Percentiles rank a stretch among this genome's conserved stretches.
Evolutionary conservation across 352 stramenopile species (phyloP).

Genomic region (Pythium sp.): DNA sequence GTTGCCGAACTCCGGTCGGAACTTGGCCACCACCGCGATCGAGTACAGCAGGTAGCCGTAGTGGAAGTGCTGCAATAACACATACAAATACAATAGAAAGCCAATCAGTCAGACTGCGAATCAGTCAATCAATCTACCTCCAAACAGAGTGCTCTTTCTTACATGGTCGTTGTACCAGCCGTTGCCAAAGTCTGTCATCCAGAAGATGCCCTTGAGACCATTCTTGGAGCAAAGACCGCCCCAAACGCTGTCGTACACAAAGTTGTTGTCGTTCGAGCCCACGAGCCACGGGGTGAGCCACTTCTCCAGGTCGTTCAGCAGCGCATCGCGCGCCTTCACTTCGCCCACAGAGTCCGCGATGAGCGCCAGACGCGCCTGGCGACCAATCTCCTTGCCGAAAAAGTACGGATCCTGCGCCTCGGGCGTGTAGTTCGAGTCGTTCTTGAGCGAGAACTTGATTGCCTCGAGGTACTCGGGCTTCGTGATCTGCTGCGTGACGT

Average conservation of each 20-base stretch:
- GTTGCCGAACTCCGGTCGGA: conserved; percentile 60
- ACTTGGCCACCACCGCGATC: conserved; percentile 78
- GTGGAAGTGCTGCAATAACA: conserved; percentile 90
- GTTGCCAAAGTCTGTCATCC: conserved; percentile 93
- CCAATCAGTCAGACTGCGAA: neutral
- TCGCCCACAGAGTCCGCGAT: conserved; percentile 78
- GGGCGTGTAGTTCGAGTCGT: conserved; percentile 70
- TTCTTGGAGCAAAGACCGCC: conserved; percentile 90
- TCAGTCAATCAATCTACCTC: neutral
- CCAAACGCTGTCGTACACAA: conserved; percentile 93
- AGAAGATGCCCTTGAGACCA: conserved; percentile 87
- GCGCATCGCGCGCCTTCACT: conserved; percentile 39
- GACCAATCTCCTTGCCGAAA: conserved; percentile 85
- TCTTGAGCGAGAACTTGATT: conserved; percentile 50
- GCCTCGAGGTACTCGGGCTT: conserved; percentile 37
- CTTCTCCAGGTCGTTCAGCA: conserved; percentile 62
- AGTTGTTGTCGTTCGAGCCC: conserved; percentile 68
- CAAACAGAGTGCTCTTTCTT: conserved; percentile 26
- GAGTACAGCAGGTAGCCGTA: conserved; percentile 94
- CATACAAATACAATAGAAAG: neutral
- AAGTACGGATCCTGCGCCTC: conserved; percentile 74
- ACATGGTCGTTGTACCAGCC: conserved; percentile 90
- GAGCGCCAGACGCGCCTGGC: conserved; percentile 69
- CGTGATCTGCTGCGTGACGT: conserved; percentile 26
- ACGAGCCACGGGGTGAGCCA: conserved; percentile 81